Evolutionary conservation across 768 basidiomycete species (phyloP), one percentile per base, ranked within the genome.

Genomic region (Suillus luteus): DNA sequence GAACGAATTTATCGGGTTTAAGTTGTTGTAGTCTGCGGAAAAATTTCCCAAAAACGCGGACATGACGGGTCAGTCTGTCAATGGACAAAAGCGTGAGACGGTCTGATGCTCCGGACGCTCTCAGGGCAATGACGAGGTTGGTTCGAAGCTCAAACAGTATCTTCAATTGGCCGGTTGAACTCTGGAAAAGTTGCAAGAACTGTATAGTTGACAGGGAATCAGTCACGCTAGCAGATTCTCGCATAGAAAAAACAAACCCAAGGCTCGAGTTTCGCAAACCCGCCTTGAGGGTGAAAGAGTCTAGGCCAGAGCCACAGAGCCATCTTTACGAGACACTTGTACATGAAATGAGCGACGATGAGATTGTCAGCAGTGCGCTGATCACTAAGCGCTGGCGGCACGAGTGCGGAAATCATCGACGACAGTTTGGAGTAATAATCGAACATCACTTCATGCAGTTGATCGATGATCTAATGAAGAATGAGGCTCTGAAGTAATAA

Each of bases 11-110:
- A 46, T 78, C 63, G 22, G 78, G 68, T 11, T 83, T 80, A 22
- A 89, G 80, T 69, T 90, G 86, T 66, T 93, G 89, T 67, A 93
- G 70, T 38, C 89, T 82, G 54, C 91, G 82, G 78, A 93, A 94
- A 69, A 90, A 87, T 74, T 93, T 94, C 15, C 92, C 93, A 68
- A 92, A 88, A 38, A 84, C 72, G 49, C 83, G 83, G 35, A 92
- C 78, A 68, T 93, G 91, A 55, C 85, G 85, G 9, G 89, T 89
- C 35, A 94, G 75, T 41, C 83, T 72, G 48, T 86, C 81, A 35
- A 91, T 73, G 4, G 85, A 82, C 46, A 77, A 80, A 7, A 79
- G 69, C 11, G 79, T 76, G 24, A 79, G 73, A 66, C 80, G 78
- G 37, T 77, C 71, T 10, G 72, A 65, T 12, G 71, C 57, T 33